Conservation (phyloP, 768 basidiomycete species). For the Serendipita vermifera region DNA sequence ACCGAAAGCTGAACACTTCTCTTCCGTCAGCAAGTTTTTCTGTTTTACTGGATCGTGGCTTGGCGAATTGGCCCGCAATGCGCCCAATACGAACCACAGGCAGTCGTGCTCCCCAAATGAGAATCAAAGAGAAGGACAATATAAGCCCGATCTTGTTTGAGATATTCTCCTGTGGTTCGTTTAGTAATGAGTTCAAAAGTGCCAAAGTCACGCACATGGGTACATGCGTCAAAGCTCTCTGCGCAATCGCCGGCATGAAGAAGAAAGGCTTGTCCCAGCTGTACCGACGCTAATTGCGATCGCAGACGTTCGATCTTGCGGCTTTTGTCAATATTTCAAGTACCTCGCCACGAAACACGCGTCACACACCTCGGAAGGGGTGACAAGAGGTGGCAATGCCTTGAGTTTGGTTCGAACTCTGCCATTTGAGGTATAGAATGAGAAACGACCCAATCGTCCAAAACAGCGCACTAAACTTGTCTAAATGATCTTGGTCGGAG, state of each 20-base stretch:
- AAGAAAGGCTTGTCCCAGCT: conserved; percentile 80
- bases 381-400: conserved; percentile 78
- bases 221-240: conserved; percentile 88
- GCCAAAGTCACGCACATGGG: conserved; percentile 42
- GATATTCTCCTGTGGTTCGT: conserved; percentile 54
- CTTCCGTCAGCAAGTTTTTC: conserved; percentile 59
- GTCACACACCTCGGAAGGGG: conserved; percentile 71
- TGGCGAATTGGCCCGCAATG: conserved; percentile 94
- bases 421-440: not conserved
- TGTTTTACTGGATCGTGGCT: conserved; percentile 73
- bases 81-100: conserved; percentile 90
- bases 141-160: conserved; percentile 81
- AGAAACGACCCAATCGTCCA: no score
- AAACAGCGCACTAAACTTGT: conserved; percentile 30
- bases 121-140: conserved; percentile 86
- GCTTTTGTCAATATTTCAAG: conserved; percentile 13
- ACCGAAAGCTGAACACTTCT: conserved; percentile 82
- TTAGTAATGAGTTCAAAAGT: conserved; percentile 9
- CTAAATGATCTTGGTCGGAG: conserved; percentile 37
- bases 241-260: conserved; percentile 97
- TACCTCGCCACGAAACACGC: conserved; percentile 11
- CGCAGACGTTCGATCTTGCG: conserved; percentile 71
- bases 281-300: conserved; percentile 64
- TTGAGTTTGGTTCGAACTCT: conserved; percentile 71
- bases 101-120: conserved; percentile 84